Evolutionary conservation across 371 early-diverging fungal genomes (phyloP).

Genomic region (Lichtheimia ornata): DNA sequence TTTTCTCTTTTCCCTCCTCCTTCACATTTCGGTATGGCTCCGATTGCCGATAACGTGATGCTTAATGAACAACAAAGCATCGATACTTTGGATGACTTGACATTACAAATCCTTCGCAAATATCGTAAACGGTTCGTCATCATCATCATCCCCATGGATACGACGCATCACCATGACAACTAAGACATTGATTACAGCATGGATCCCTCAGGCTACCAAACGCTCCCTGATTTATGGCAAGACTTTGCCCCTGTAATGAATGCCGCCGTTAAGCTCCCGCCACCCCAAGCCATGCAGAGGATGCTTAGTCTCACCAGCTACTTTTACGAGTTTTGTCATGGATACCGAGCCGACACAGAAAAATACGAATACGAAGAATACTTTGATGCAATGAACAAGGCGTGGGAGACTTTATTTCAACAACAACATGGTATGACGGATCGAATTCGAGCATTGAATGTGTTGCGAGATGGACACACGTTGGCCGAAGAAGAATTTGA

Average conservation of each 20-base stretch:
- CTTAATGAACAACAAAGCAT: slow-evolving; percentile 5
- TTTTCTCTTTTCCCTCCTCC: too few species aligned
- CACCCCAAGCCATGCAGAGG: slow-evolving; percentile 27
- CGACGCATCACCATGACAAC: neutral
- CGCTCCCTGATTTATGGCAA: slow-evolving; percentile 30
- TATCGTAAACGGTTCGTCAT: slow-evolving; percentile 32
- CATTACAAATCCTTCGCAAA: slow-evolving; percentile 23
- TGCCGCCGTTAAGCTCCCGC: slow-evolving; percentile 17
- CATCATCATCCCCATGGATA: neutral
- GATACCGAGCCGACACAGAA: slow-evolving; percentile 30
- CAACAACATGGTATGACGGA: slow-evolving; percentile 27
- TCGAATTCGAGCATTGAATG: slow-evolving; percentile 31
- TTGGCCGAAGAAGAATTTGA: slow-evolving; percentile 23
- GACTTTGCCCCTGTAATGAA: slow-evolving; percentile 26
- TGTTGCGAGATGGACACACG: slow-evolving; percentile 36
- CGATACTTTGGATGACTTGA: slow-evolving; percentile 9
- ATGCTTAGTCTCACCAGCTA: slow-evolving; percentile 30
- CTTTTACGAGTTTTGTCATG: slow-evolving; percentile 40
- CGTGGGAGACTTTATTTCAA: slow-evolving; percentile 26
- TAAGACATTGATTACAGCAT: neutral
- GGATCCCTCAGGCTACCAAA: slow-evolving; percentile 23
- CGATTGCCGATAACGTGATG: too few species aligned
- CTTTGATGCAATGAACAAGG: slow-evolving; percentile 33
- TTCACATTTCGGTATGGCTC: too few species aligned
- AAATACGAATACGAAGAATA: slow-evolving; percentile 28